Base-by-base conservation (phyloP, 306 rosid species). In the Astragalus membranaceus region DNA sequence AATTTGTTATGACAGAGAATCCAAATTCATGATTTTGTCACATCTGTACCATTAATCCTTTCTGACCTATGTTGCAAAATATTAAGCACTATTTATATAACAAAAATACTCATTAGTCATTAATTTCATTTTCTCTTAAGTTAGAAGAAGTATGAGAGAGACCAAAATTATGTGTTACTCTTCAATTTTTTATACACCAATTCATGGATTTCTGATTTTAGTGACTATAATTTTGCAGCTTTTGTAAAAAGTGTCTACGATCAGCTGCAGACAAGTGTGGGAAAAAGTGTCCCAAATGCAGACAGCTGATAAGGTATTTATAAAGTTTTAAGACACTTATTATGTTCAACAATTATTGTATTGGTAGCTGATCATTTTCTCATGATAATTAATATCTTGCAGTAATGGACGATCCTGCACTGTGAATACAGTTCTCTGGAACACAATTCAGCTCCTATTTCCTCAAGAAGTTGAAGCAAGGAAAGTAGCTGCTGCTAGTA, bases 231-330 rank as follows among this genome's bases (percentile, higher is more conserved):
- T 58, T 36, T 46, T 80, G 74, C 79, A 95, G 99, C 66, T 95
- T 95, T 77, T 95, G 97, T 80, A 84, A 74, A 83, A 89, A 95
- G 69, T 95, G 97, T 64, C 82, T 94, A 56, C 78, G 87, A 69
- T 88, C 91, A 63, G 92, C 97, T 1, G 95, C 97, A 0, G 96
- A 92, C 60, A 95, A 89, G 83, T 95, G 99, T 69, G 97, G 99
- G 67, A 91, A 80, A 69, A 89, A 56, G 76, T 95, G 99, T 82
- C 99, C 99, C 5, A 95, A 91, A 64, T 95, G 99, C 87, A 88
- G 97, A 68, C 91, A 91, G 73, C 51, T 88, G 59, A 91, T 91
- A 57, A 82, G 97, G 97, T 94, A 11, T 39, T 14, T 29, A 26
- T 36, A 7, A 69, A 41, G 10, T 48, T 71, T 39, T 0, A 44